phyloP scores from a whole-genome alignment of 495 filamentous ascomycete genomes.

The Aspergillus heteromorphus region DNA sequence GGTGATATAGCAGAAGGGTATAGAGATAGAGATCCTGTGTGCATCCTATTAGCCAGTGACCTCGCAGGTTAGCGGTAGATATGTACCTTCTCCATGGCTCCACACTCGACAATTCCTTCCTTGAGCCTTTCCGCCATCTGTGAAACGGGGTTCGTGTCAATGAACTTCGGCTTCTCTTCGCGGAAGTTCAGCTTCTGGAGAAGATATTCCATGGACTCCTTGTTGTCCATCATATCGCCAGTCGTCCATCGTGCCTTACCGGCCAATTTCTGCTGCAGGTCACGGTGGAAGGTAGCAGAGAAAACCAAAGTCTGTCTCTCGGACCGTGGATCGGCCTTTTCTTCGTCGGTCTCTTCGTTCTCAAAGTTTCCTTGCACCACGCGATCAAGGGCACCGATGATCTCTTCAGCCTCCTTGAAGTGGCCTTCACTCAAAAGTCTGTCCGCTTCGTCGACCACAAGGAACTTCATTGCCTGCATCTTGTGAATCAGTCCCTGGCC shows the following conservation, averaged over 20 bases:
- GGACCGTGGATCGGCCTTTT: constrained; percentile 15
- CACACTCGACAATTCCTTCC: constrained; percentile 88
- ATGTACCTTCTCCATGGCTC: constrained; percentile 79
- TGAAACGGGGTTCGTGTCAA: constrained; percentile 80
- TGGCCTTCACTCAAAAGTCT: constrained; percentile 86
- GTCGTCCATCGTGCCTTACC: constrained; percentile 56
- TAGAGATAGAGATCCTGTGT: constrained; percentile 85
- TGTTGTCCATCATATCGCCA: constrained; percentile 58
- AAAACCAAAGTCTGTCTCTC: constrained; percentile 89
- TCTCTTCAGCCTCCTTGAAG: constrained; percentile 89
- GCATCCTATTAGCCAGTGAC: not conserved
- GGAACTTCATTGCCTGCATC: constrained; percentile 67
- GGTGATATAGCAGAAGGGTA: constrained; percentile 75
- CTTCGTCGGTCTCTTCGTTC: constrained; percentile 30
- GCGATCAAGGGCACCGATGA: constrained; percentile 69
- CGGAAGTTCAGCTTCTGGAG: constrained; percentile 85
- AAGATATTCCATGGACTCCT: constrained; percentile 87
- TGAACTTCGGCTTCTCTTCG: constrained; percentile 75
- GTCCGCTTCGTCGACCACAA: constrained; percentile 95
- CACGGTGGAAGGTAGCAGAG: constrained; percentile 91
- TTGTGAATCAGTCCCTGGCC: constrained; percentile 54
- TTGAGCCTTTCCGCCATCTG: constrained; percentile 84
- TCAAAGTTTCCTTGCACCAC: constrained; percentile 31
- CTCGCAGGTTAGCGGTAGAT: too few species aligned
- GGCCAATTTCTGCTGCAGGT: constrained; percentile 81